Evolutionary conservation across 2,329 filamentous ascomycete genomes (phyloP), one percentile per base, ranked within the genome.

Genomic region (Magnaporthales sp.): DNA sequence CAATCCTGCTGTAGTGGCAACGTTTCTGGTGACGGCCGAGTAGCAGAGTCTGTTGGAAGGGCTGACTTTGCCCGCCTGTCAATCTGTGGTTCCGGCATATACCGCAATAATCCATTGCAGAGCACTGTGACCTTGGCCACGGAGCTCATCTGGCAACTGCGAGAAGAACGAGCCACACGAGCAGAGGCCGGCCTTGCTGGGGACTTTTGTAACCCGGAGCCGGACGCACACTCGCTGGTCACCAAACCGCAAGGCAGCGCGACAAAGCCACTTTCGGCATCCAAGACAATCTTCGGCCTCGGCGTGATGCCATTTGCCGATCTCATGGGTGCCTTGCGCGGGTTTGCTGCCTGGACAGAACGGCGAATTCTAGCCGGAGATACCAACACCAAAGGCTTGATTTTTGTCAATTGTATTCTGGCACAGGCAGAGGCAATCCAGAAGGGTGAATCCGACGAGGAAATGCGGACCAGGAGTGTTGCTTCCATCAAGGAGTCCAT

Each of bases 131-230:
- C 78, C 0, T 73, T 85, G 8, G 77, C 75, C 27, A 71, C 82
- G 5, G 83, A 86, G 68, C 75, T 84, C 3, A 71, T 82, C 54
- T 75, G 79, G 69, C 78, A 80, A 68, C 76, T 79, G 5, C 76
- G 80, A 60, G 81, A 82, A 62, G 77, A 80, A 66, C 72, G 72
- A 19, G 69, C 71, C 1, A 70, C 72, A n/a, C 68, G 71, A 4
- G 68, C 71, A 26, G 70, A 70, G 13, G 27, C 19, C 6, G 24
- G 67, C 61, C 64, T 71, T 22, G 68, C 22, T 15, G 26, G 24
- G 11, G 58, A 56, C n/a, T 26, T 38, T n/a, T 29, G 13, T 7
- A 26, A 3, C 27, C 3, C 30, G 0, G n/a, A 22, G 11, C 62
- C 30, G 2, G 62, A 24, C 22, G 9, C 62, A 11, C 19, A 26